Evolutionary conservation across 2,329 filamentous ascomycete species (phyloP), one percentile per base, ranked within the genome.

Genomic region (Cladosporium sphaerospermum): DNA sequence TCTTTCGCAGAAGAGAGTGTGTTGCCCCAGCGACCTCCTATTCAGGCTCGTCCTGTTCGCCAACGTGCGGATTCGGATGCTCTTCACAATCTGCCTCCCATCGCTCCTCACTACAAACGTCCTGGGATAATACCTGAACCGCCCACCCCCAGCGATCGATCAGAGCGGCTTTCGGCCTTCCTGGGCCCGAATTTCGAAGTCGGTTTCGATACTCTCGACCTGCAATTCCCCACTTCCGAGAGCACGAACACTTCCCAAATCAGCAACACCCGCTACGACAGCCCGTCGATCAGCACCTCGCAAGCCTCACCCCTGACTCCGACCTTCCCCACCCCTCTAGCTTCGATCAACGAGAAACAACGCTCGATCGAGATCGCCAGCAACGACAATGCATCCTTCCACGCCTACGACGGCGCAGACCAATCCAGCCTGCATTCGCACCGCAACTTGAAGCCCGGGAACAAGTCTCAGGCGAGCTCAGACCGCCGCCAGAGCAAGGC

Each of bases 281-380:
- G 50, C 31, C 59, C 53, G n/a, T 62, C 45, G 14, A 55, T 43
- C 57, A 54, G 46, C 40, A 62, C 23, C 51, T 61, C 7, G 62
- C 62, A 43, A 58, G 61, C 37, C 50, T 66, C 43, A 56, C 62
- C 14, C 56, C 62, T 5, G 59, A 64, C 32, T 34, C 40, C 55
- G 28, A 49, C 51, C 19, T 49, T 63, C 11, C 62, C 49, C 11
- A 48, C 45, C 6, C 28, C 50, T 11, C 7, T 54, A 11, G 13
- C 54, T 10, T 18, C 14, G 7, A 33, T 18, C 10, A 11, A 45
- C 23, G 32, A 32, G 11, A 28, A 3, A 36, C 54, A 63, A n/a
- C 6, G 57, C 13, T 41, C 45, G 4, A 36, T 53, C 3, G 53
- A 56, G 10, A 56, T 53, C 10, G 55, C 50, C 11, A 45, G 14